Percentiles rank a stretch among this genome's conserved stretches.
Conservation (phyloP, 768 basidiomycete species). For the Lactarius hengduanensis region DNA sequence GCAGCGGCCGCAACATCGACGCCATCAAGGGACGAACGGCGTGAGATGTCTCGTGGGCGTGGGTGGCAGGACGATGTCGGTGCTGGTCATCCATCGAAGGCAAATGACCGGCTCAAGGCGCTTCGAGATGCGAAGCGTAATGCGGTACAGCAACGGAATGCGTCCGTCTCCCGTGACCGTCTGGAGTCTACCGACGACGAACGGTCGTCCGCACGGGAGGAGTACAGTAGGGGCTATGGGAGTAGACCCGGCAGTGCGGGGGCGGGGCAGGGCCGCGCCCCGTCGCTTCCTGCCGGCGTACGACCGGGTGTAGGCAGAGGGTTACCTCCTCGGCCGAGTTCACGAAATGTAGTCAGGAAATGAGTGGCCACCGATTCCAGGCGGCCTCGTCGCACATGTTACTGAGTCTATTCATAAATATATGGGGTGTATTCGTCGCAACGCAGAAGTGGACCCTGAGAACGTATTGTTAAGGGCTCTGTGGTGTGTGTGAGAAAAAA, state of each 20-base stretch:
- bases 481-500: no score
- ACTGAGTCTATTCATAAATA: neutral
- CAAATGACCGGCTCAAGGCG: slow-evolving; percentile 49
- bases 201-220: neutral
- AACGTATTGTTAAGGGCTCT: neutral
- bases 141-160: slow-evolving; percentile 26
- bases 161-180: neutral
- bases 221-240: neutral
- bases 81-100: slow-evolving; percentile 36
- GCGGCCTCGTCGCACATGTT: neutral
- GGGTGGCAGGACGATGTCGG: slow-evolving; percentile 27
- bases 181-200: neutral
- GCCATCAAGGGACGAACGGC: neutral
- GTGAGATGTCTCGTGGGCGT: neutral
- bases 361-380: neutral
- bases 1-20: slow-evolving; percentile 25
- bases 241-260: neutral
- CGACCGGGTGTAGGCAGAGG: neutral
- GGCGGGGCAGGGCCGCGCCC: neutral
- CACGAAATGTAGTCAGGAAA: slow-evolving; percentile 6
- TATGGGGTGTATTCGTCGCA: neutral
- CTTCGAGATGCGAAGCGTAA: slow-evolving; percentile 50
- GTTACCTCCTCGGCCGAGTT: slow-evolving; percentile 11
- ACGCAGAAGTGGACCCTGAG: neutral
- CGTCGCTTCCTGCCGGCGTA: slow-evolving; percentile 11